A percentile compares a stretch with the other conserved stretches of the same genome.
Conservation (phyloP, 805 yeast species). For the Tetrapisispora fleetii region DNA sequence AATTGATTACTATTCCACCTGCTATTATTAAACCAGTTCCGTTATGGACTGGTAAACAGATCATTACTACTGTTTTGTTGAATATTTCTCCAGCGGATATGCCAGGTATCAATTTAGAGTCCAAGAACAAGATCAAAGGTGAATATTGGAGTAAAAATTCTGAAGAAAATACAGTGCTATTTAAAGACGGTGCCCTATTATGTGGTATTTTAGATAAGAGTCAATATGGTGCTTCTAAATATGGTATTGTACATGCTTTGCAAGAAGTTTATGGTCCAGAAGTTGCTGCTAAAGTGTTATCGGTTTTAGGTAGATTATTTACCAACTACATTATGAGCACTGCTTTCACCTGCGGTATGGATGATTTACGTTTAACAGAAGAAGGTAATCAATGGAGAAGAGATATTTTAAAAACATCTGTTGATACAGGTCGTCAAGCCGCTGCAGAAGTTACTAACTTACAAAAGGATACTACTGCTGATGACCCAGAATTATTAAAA, state of each 20-base stretch:
- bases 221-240: slow-evolving; percentile 96
- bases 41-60: slow-evolving; percentile 97
- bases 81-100: slow-evolving; percentile 79
- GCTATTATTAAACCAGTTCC: slow-evolving; percentile 78
- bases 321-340: slow-evolving; percentile 87
- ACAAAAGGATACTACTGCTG: slow-evolving; percentile 37
- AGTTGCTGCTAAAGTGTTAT: slow-evolving; percentile 78
- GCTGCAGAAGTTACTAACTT: slow-evolving; percentile 92
- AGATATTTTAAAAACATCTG: slow-evolving; percentile 67
- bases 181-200: slow-evolving; percentile 77
- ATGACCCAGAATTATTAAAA: slow-evolving; percentile 69
- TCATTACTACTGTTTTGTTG: slow-evolving; percentile 81
- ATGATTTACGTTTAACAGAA: slow-evolving; percentile 81
- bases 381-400: slow-evolving; percentile 88
- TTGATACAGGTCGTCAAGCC: slow-evolving; percentile 79
- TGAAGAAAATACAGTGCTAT: slow-evolving; percentile 73
- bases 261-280: slow-evolving; percentile 93
- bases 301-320: slow-evolving; percentile 90
- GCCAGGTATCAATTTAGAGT: slow-evolving; percentile 81
- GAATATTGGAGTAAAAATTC: slow-evolving; percentile 91
- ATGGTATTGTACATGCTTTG: slow-evolving; percentile 91
- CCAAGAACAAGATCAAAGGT: slow-evolving; percentile 82
- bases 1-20: slow-evolving; percentile 77
- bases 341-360: slow-evolving; percentile 99
- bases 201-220: slow-evolving; percentile 95